Conservation (phyloP, 768 basidiomycete genomes). For the Tephrocybe sp. region DNA sequence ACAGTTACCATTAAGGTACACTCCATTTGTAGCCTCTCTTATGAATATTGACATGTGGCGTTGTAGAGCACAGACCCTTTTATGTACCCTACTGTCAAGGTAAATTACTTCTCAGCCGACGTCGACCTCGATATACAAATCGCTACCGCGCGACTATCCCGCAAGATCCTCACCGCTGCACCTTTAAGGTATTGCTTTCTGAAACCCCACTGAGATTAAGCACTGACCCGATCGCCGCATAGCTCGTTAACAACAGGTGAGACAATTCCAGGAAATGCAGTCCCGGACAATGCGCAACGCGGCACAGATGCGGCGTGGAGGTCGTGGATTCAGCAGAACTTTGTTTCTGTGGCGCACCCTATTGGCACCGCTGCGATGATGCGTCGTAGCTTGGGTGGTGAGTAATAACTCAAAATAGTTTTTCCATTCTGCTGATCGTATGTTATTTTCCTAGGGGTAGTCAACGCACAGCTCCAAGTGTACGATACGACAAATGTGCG, state of each 20-base stretch:
- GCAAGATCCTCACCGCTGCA: slow-evolving; percentile 18
- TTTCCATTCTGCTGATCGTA: too few species aligned
- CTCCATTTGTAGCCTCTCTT: background rate
- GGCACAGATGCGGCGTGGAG: slow-evolving; percentile 46
- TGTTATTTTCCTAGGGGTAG: slow-evolving; percentile 25
- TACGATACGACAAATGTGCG: slow-evolving; percentile 49
- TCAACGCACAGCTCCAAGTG: slow-evolving; percentile 41
- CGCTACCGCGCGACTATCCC: slow-evolving; percentile 41
- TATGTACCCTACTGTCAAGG: slow-evolving; percentile 41
- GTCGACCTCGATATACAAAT: slow-evolving; percentile 50
- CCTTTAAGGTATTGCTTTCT: background rate
- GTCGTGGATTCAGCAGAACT: slow-evolving; percentile 41
- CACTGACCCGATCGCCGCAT: background rate
- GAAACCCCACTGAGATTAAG: background rate
- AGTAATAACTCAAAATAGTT: too few species aligned
- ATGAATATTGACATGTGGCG: background rate
- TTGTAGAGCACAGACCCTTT: slow-evolving; percentile 45
- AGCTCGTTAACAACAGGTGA: slow-evolving; percentile 21
- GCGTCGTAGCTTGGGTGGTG: too few species aligned
- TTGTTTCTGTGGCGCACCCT: slow-evolving; percentile 44
- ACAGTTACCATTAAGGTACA: slow-evolving; percentile 43
- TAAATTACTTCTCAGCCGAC: slow-evolving; percentile 48
- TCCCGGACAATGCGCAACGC: slow-evolving; percentile 40
- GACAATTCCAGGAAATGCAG: slow-evolving; percentile 36
- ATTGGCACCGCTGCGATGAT: slow-evolving; percentile 34